Percentiles rank a stretch among this genome's conserved stretches.
These are phyloP conservation scores for Cudoniella acicularis DNA, from an alignment of 495 filamentous ascomycete genomes.

Conservation along the genomic window DNA sequence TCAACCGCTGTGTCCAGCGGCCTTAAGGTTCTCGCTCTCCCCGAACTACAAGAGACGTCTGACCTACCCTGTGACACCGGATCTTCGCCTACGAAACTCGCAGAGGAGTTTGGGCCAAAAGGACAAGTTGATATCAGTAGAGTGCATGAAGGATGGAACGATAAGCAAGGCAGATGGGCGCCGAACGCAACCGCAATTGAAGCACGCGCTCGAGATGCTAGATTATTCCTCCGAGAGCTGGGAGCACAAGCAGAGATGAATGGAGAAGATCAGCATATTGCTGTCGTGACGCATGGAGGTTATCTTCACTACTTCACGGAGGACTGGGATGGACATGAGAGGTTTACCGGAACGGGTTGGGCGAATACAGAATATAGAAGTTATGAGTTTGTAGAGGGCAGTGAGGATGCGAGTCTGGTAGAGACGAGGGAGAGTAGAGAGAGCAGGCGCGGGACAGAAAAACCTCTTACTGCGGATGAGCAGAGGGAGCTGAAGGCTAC, in stretches of 20 bases:
- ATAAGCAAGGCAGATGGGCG: constrained; percentile 60
- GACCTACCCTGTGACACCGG: constrained; percentile 79
- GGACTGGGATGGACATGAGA: constrained; percentile 67
- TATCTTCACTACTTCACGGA: constrained; percentile 77
- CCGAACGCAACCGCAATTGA: constrained; percentile 56
- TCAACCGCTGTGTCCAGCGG: constrained; percentile 39
- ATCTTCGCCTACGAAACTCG: constrained; percentile 46
- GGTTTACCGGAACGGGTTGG: constrained; percentile 72
- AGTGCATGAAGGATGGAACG: constrained; percentile 65
- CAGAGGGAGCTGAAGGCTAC: constrained; percentile 32
- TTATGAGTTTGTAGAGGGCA: constrained; percentile 61
- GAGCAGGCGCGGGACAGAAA: constrained; percentile 42
- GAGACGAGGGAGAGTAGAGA: constrained; percentile 58
- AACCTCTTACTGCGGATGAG: constrained; percentile 41
- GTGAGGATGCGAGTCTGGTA: constrained; percentile 53
- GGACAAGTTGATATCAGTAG: constrained; percentile 59
- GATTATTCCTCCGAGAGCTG: constrained; percentile 61
- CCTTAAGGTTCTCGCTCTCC: constrained; percentile 62
- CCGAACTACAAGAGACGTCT: constrained; percentile 78
- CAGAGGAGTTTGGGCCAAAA: constrained; percentile 48
- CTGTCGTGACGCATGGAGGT: constrained; percentile 71
- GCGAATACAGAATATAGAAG: constrained; percentile 76
- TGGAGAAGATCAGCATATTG: constrained; percentile 49
- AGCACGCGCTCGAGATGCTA: constrained; percentile 58
- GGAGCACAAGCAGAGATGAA: constrained; percentile 41